Conservation (phyloP, 2,329 filamentous ascomycete species). For the Microsporum audouinii region DNA sequence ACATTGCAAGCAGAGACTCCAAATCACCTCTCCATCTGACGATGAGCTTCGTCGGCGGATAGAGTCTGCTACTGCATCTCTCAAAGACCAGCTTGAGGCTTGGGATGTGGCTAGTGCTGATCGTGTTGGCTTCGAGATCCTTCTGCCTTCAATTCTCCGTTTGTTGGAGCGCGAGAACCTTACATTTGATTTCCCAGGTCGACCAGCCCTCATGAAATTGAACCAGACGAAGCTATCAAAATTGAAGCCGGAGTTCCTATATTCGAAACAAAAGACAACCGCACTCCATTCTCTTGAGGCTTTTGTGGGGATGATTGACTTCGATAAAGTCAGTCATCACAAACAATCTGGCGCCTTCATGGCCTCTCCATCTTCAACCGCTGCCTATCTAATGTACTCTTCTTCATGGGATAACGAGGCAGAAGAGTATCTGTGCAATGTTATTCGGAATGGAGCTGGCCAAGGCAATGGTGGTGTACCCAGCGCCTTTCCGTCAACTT, state of each 20-base stretch:
- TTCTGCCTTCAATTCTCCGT: constrained; percentile 24
- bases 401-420: constrained; percentile 25
- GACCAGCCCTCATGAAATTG: constrained; percentile 16
- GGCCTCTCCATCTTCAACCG: constrained; percentile 33
- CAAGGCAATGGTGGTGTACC: constrained; percentile 17
- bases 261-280: constrained; percentile 20
- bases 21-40: background rate
- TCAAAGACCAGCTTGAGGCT: constrained; percentile 17
- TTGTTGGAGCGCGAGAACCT: constrained; percentile 21
- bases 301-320: constrained; percentile 29
- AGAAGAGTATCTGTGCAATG: constrained; percentile 23
- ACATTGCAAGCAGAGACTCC: background rate
- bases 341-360: constrained; percentile 26
- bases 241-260: constrained; percentile 22
- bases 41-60: constrained; percentile 12
- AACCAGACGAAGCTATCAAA: constrained; percentile 20
- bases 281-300: constrained; percentile 31
- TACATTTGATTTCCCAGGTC: constrained; percentile 21
- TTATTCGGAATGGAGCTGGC: constrained; percentile 6
- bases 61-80: constrained; percentile 13
- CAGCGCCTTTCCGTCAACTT: constrained; percentile 20
- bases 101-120: constrained; percentile 22
- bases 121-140: constrained; percentile 29
- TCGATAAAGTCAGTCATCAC: constrained; percentile 27
- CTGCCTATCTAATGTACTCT: constrained; percentile 27